These are phyloP conservation scores for Staphylotrichum longicolle DNA, from an alignment of 495 filamentous ascomycete genomes.

Conservation along the genomic window DNA sequence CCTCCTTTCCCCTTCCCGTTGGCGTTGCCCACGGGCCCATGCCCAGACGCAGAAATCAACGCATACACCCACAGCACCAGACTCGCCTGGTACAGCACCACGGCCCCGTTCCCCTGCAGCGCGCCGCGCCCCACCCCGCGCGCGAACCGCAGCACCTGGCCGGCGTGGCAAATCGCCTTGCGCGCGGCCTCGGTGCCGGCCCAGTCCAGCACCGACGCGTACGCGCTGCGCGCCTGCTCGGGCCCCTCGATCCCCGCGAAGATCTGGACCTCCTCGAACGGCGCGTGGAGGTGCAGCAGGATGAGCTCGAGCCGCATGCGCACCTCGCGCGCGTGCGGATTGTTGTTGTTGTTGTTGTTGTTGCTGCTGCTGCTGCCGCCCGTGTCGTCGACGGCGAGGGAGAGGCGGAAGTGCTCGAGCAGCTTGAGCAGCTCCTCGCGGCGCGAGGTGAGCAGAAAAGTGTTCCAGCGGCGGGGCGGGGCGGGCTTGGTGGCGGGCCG, in stretches of 20 bases:
- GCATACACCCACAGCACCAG: constrained; percentile 19
- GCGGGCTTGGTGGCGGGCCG: neutral
- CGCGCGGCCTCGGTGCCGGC: constrained; percentile 44
- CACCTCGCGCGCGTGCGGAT: neutral
- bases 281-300: constrained; percentile 53
- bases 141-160: constrained; percentile 53
- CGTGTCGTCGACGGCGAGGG: constrained; percentile 5
- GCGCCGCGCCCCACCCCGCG: constrained; percentile 16
- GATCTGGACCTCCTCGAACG: constrained; percentile 56
- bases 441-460: constrained; percentile 5
- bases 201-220: constrained; percentile 48
- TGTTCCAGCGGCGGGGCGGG: constrained; percentile 11
- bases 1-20: neutral
- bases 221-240: constrained; percentile 49
- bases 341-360: neutral
- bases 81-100: constrained; percentile 14
- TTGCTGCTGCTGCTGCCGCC: neutral
- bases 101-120: neutral
- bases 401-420: constrained; percentile 13
- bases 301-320: constrained; percentile 41
- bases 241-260: constrained; percentile 56
- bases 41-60: neutral
- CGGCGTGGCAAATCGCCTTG: constrained; percentile 56
- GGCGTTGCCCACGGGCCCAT: neutral
- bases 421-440: constrained; percentile 16